Percentiles rank a stretch among this genome's conserved stretches.
phyloP scores from a whole-genome alignment of 306 rosid genomes.

The Acacia crassicarpa region DNA sequence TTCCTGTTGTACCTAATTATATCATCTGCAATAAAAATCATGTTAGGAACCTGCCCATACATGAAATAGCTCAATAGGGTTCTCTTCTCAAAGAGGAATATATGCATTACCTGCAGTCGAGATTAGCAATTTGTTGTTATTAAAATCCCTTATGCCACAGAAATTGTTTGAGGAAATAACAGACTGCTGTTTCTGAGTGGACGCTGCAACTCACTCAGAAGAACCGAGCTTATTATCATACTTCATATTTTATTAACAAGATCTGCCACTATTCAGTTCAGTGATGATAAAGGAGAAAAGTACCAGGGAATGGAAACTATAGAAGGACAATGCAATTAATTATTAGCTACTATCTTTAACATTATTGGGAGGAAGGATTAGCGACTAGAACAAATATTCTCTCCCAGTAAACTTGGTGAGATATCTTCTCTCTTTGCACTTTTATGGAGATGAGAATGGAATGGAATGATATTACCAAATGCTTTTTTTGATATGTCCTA shows the following conservation, averaged over 20 bases:
- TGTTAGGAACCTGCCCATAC: not conserved
- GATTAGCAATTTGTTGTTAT: not conserved
- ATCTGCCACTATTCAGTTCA: not conserved
- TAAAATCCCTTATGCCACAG: not conserved
- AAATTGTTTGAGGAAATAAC: not conserved
- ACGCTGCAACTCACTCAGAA: not conserved
- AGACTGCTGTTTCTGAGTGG: not conserved
- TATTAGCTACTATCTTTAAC: not conserved
- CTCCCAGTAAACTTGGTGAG: not conserved
- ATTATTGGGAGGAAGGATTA: not conserved
- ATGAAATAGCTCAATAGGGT: not conserved
- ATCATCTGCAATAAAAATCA: conserved; percentile 6
- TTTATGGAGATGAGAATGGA: not conserved
- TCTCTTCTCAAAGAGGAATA: not conserved
- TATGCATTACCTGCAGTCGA: conserved; percentile 1
- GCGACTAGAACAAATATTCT: not conserved
- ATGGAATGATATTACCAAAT: not conserved
- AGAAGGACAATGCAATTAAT: not conserved
- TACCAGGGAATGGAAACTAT: not conserved
- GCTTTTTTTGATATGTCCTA: not conserved
- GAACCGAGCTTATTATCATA: not conserved
- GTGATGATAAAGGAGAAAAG: not conserved
- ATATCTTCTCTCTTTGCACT: not conserved
- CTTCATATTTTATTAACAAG: not conserved
- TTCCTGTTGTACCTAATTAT: not conserved